Evolutionary conservation across 176 grass and related monocot species (phyloP), one percentile per base, ranked within the genome.

Genomic region (Lolium perenne): DNA sequence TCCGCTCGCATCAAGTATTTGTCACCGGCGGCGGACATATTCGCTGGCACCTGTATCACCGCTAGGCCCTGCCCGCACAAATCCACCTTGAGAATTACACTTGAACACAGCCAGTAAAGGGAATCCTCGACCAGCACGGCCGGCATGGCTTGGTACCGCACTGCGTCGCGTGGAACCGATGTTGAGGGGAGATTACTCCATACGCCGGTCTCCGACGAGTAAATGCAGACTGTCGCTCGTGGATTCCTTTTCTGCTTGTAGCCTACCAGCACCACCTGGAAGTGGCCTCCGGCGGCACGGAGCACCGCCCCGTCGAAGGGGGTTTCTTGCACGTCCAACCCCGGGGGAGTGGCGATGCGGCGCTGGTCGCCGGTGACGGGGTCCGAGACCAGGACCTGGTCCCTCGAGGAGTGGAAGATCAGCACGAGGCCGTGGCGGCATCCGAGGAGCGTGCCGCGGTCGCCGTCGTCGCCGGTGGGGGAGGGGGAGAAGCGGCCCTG

Each of bases 401-500:
- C 43, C 40, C 2, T 20, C 10, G 40, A 46, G 0, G 68, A 71
- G 40, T 71, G 40, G 68, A 21, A 71, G 40, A 22, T 21, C 4
- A 71, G 68, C 4, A 71, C 68, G 0, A 71, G 68, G 68, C 68
- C 68, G 18, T 71, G 68, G 68, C 68, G 68, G 18, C 68, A 71
- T 20, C 68, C n/a, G 40, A 71, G 40, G 68, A 71, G 68, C 18
- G 0, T n/a, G 40, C 10, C 20, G 18, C 0, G 16, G 66, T 11
- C 17, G 66, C 16, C 35, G 38, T 20, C 66, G 66, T 20, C 66
- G 66, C 4, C 10, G 40, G n/a, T 11, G 10, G 40, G 68, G 8
- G 0, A 41, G 38, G 68, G 11, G 38, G n/a, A n/a, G n/a, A 71
- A 71, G 67, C 68, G 68, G 18, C 40, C 68, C 7, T 41, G 9